Conservation (phyloP, 2,329 filamentous ascomycete genomes). For the Monascus ruber region DNA sequence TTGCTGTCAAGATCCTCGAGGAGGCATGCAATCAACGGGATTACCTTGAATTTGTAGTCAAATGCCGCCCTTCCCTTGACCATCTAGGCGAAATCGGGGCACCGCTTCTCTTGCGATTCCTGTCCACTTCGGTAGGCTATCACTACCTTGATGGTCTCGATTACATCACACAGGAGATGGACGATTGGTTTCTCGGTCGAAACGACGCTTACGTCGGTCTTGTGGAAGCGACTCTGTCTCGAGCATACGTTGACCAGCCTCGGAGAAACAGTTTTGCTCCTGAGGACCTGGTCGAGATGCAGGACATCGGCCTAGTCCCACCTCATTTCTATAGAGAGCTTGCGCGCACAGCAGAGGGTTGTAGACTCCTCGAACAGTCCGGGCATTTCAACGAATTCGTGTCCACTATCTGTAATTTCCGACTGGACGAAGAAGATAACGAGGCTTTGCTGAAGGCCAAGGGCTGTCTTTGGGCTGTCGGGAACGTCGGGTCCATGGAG, state of each 20-base stretch:
- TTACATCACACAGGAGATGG: conserved; percentile 99
- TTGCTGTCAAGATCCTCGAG: conserved; percentile 92
- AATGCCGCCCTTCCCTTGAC: conserved; percentile 86
- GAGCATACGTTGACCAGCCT: conserved; percentile 55
- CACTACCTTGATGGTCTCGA: conserved; percentile 94
- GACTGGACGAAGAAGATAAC: conserved; percentile 69
- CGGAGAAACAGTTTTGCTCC: conserved; percentile 39
- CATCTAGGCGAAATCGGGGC: conserved; percentile 95
- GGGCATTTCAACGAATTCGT: conserved; percentile 95
- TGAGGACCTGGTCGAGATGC: conserved; percentile 49
- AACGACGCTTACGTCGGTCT: conserved; percentile 94
- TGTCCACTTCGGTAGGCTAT: conserved; percentile 93
- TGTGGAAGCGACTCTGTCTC: conserved; percentile 88
- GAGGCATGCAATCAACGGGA: conserved; percentile 90
- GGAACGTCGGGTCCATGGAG: conserved; percentile 97
- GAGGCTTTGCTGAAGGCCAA: conserved; percentile 90
- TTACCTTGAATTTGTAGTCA: conserved; percentile 89
- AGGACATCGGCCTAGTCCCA: conserved; percentile 56
- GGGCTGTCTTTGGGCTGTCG: conserved; percentile 92
- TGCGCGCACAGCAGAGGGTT: conserved; percentile 84
- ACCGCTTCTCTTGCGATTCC: conserved; percentile 77
- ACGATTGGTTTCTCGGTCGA: conserved; percentile 95
- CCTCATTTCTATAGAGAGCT: conserved; percentile 96
- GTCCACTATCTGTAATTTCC: conserved; percentile 75
- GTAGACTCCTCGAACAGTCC: conserved; percentile 77